These are phyloP conservation scores for Colletotrichum agaves DNA, from an alignment of 2,329 filamentous ascomycete genomes.

Conservation along the genomic window DNA sequence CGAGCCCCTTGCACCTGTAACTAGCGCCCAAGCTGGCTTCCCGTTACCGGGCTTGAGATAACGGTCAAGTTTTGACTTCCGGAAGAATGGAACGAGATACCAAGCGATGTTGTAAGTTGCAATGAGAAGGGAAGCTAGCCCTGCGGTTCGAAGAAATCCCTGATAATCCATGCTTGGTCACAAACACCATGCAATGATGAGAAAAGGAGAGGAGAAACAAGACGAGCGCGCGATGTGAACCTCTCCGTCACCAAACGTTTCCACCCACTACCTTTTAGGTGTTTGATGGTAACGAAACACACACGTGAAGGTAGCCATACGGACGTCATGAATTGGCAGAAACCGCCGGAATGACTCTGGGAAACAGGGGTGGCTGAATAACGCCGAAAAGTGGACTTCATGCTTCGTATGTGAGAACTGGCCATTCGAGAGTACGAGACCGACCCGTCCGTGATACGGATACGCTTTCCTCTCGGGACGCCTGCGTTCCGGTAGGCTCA, in stretches of 20 bases:
- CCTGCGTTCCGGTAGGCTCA: neutral
- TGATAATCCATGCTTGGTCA: conserved; percentile 9
- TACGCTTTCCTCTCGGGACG: conserved; percentile 15
- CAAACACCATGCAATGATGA: neutral
- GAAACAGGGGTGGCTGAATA: conserved; percentile 24
- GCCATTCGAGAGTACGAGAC: conserved; percentile 10
- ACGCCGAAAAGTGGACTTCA: conserved; percentile 18
- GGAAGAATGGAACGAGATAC: conserved; percentile 27
- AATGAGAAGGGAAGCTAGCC: conserved; percentile 10
- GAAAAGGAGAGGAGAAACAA: neutral
- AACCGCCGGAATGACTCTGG: conserved; percentile 7
- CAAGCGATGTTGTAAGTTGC: conserved; percentile 19
- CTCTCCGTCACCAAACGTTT: neutral
- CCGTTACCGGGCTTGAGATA: conserved; percentile 40
- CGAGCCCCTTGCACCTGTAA: conserved; percentile 63
- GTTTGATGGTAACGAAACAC: neutral
- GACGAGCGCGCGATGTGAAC: too few species aligned
- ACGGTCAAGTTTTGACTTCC: conserved; percentile 35
- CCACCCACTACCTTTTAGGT: conserved; percentile 1
- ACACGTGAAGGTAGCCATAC: neutral
- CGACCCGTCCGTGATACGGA: conserved; percentile 20
- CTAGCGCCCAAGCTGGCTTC: conserved; percentile 54
- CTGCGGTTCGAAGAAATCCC: neutral
- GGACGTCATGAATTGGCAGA: conserved; percentile 20
- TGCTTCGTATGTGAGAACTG: conserved; percentile 6